Conservation (phyloP, 768 basidiomycete species). For the Xerocomellus amylosporus region DNA sequence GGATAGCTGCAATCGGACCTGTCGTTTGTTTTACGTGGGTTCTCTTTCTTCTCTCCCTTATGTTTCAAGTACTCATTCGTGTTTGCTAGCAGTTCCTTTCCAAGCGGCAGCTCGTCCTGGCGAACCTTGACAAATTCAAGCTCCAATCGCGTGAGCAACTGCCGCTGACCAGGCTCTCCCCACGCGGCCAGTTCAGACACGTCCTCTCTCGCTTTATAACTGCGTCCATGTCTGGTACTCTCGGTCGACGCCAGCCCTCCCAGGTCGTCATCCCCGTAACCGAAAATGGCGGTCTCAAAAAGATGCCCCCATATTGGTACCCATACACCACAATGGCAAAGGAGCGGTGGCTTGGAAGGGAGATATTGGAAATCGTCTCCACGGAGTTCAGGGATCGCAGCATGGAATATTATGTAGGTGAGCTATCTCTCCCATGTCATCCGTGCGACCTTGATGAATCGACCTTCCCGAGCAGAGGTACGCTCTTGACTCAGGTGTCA, state of each 20-base stretch:
- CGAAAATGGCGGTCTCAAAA: constrained; percentile 55
- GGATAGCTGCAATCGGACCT: constrained; percentile 21
- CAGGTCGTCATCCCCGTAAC: constrained; percentile 17
- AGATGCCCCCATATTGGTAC: constrained; percentile 88
- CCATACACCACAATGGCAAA: constrained; percentile 94
- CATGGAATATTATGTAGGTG: constrained; percentile 92
- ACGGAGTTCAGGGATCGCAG: constrained; percentile 93
- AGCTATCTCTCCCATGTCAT: not conserved
- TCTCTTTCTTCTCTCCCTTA: not conserved
- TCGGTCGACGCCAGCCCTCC: constrained; percentile 26
- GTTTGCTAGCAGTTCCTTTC: constrained; percentile 16
- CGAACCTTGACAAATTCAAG: constrained; percentile 25
- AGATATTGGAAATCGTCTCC: constrained; percentile 87
- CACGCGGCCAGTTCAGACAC: constrained; percentile 56
- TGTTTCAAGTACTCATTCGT: not conserved
- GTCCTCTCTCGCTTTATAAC: constrained; percentile 52
- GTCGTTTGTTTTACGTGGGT: constrained; percentile 23
- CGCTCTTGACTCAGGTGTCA: constrained; percentile 89
- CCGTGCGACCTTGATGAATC: not conserved
- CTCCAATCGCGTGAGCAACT: constrained; percentile 30
- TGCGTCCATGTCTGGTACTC: constrained; percentile 42
- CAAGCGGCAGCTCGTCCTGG: constrained; percentile 31
- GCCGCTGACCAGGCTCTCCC: constrained; percentile 47
- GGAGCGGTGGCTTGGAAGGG: constrained; percentile 82
- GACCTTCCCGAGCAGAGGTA: constrained; percentile 47